Evolutionary conservation across 768 basidiomycete species (phyloP), one percentile per base, ranked within the genome.

Genomic region (Leccinum imitatum): DNA sequence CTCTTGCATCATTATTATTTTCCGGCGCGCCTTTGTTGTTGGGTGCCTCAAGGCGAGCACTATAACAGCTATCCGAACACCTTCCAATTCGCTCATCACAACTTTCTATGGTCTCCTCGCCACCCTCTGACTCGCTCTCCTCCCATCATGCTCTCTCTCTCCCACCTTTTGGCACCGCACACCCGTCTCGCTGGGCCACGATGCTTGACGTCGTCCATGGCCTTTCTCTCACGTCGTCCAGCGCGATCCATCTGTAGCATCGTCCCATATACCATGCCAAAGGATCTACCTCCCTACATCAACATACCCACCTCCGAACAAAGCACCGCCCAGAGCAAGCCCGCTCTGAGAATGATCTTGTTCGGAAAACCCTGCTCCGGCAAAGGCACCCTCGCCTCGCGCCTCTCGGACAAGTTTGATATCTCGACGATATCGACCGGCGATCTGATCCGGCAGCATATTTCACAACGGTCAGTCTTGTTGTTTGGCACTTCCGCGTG

Each of bases 371-470:
- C 80, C 11, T 89, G 89, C 35, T 85, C 87, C 35, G 89, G 89
- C 55, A 91, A 95, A 76, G 93, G 93, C 35, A 95, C 93, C 6
- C 79, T 94, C 50, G 80, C 89, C 8, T 78, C 82, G 6, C 82
- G 86, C 39, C 82, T 95, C 35, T 83, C 88, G 56, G 79, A 84
- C 63, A 89, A 88, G 68, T 93, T 90, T 71, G 84, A 89, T 63
- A 81, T 95, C 44, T 65, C 85, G 15, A 82, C 86, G 27, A 75
- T 95, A 59, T 93, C 90, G 3, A 91, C 91, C 3, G 93, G 93
- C 19, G 93, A 96, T 73, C 76, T 95, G 21, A 76, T 95, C 63
- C 80, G 94, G 62, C 87, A 87, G 60, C 90, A 96, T 64, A 94
- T 96, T 65, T 76, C 80, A 14, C 84, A 89, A 65, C 73, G 79